phyloP scores from a whole-genome alignment of 345 rosid genomes.

The Citrus sp. region DNA sequence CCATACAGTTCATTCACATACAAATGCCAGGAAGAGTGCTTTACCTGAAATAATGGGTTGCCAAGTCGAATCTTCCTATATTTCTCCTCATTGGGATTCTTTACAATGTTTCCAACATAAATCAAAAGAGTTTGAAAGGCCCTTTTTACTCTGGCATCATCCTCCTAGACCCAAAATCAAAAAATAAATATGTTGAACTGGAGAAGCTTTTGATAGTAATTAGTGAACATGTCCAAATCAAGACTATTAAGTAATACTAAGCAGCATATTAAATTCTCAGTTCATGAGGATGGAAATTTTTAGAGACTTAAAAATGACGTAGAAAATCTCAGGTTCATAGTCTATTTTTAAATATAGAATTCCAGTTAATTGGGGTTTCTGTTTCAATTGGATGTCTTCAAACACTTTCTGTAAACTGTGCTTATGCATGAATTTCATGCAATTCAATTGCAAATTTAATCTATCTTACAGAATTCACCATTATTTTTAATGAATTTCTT shows the following conservation, averaged over 20 bases:
- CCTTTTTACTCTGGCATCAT: constrained; percentile 48
- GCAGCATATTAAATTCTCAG: not conserved
- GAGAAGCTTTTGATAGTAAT: not conserved
- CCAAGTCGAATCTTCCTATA: constrained; percentile 64
- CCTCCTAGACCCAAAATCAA: constrained; percentile 33
- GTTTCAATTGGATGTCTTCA: not conserved
- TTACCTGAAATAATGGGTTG: constrained; percentile 61
- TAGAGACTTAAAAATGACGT: not conserved
- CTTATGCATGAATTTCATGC: not conserved
- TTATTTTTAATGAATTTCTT: not conserved
- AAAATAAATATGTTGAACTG: not conserved
- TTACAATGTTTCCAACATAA: constrained; percentile 58
- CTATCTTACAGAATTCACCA: not conserved
- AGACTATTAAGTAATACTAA: not conserved
- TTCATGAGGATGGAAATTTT: not conserved
- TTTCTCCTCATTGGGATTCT: constrained; percentile 56
- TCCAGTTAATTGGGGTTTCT: not conserved
- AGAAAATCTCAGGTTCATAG: not conserved
- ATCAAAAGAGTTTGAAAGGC: constrained; percentile 67
- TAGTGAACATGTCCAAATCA: not conserved
- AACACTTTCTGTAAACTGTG: not conserved
- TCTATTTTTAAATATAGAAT: not conserved
- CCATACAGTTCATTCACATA: not conserved
- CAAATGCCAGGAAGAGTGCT: not conserved
- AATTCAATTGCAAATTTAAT: not conserved